Evolutionary conservation across 2,329 filamentous ascomycete genomes (phyloP).

Genomic region (Cercospora berteroae): DNA sequence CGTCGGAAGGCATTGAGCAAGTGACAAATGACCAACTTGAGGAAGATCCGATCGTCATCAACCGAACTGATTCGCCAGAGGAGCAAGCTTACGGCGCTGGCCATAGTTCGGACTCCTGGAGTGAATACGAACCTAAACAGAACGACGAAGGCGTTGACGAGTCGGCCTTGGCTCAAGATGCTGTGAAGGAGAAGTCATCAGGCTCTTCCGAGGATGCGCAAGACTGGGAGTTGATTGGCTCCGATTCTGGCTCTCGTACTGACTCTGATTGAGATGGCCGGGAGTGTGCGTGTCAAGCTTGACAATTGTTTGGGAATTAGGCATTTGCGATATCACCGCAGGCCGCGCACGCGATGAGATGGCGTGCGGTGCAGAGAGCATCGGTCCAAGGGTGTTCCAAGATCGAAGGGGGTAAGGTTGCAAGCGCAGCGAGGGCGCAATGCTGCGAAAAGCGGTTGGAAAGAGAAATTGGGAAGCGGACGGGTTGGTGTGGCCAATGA

Average conservation of each 20-base stretch:
- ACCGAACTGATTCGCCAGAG: background rate
- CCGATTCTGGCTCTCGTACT: background rate
- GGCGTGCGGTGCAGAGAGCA: background rate
- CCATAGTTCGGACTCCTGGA: conserved; percentile 9
- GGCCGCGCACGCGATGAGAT: background rate
- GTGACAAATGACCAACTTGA: background rate
- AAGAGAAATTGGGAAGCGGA: background rate
- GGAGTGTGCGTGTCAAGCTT: background rate
- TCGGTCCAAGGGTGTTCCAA: background rate
- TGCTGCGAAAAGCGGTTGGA: background rate
- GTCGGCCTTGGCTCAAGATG: background rate
- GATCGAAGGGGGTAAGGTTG: background rate
- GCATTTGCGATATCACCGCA: background rate
- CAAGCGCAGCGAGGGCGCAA: background rate
- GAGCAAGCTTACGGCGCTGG: background rate
- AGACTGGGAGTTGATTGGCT: background rate
- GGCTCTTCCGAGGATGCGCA: background rate
- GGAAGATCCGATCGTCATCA: background rate
- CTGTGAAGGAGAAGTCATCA: background rate
- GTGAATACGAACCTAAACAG: background rate
- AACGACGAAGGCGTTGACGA: background rate
- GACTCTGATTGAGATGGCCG: background rate
- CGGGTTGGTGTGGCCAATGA: background rate
- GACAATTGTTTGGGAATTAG: background rate
- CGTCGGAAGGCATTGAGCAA: background rate